Base-by-base conservation (phyloP, 768 basidiomycete species). In the Pulveroboletus frians region DNA sequence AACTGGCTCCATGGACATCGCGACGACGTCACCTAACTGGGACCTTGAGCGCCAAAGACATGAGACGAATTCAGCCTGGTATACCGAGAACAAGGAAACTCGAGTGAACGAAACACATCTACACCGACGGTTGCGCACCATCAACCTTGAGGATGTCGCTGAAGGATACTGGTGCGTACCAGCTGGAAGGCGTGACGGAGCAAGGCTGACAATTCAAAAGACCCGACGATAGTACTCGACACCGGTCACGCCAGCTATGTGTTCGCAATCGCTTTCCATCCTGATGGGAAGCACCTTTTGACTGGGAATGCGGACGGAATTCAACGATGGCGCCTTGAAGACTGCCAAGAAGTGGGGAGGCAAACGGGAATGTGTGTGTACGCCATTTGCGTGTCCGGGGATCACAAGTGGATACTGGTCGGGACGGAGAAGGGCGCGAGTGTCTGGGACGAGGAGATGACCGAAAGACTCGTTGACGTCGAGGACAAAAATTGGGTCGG, bases 171-270 rank as follows among this genome's bases (percentile, higher is more conserved):
- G 23, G 39, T 39, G 39, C 15, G 39, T 26, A n/a, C 21, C 5
- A 26, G 23, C 5, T 10, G 7, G 15, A 14, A 4, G 7, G 20
- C n/a, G 15, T n/a, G 23, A 39, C 6, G 3, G 39, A 26, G 9
- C 2, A 15, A 39, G 23, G 23, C 23, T 39, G 9, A 39, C 23
- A 3, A n/a, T n/a, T 17, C n/a, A 27, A n/a, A 27, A 40, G 26
- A 17, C 26, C 26, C 26, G 11, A 11, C 15, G 1, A 40, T 17
- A 3, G 21, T 23, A 3, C 9, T 40, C 2, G 39, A 40, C 39
- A 7, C 10, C 0, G 39, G 39, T 27, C 2, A 1, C n/a, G 0
- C 23, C 6, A 9, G n/a, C 0, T 5, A 5, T 3, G n/a, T 40
- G n/a, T 40, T 3, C 14, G n/a, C 39, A 7, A 9, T 40, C n/a